phyloP scores from a whole-genome alignment of 371 early-diverging fungal genomes.

The Mortierella sp. region DNA sequence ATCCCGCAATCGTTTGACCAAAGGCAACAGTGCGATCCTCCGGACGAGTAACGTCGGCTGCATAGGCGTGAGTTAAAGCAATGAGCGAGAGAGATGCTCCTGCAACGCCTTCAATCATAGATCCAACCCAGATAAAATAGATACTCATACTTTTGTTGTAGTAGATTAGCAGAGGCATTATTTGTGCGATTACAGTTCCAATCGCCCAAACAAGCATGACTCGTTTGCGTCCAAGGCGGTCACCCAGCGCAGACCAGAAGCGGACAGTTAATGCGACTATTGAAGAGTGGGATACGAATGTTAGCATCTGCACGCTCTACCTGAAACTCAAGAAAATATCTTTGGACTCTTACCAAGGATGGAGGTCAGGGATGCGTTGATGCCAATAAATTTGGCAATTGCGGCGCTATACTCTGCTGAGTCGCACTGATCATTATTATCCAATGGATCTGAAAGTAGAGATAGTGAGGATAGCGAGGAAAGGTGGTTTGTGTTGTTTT shows the following conservation, averaged over 20 bases:
- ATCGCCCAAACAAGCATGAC: slow-evolving; percentile 20
- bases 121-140: slow-evolving; percentile 23
- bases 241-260: slow-evolving; percentile 33
- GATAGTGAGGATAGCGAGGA: not conserved
- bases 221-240: slow-evolving; percentile 26
- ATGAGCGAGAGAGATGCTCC: slow-evolving; percentile 22
- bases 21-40: slow-evolving; percentile 39
- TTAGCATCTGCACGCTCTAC: not conserved
- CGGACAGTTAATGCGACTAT: slow-evolving; percentile 33
- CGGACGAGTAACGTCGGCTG: slow-evolving; percentile 27
- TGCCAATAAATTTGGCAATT: slow-evolving; percentile 34
- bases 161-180: slow-evolving; percentile 19
- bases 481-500: slow-evolving; percentile 2
- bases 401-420: slow-evolving; percentile 43
- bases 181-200: slow-evolving; percentile 9
- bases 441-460: not conserved
- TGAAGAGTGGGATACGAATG: not conserved
- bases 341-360: slow-evolving; percentile 6
- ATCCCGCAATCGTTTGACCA: slow-evolving; percentile 29
- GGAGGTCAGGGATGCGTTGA: slow-evolving; percentile 10
- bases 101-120: slow-evolving; percentile 20
- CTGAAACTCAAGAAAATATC: too few relatives aligned
- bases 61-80: slow-evolving; percentile 31
- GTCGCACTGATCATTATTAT: slow-evolving; percentile 17
- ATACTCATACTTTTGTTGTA: slow-evolving; percentile 22